These are phyloP conservation scores for Thermoascus crustaceus DNA, from an alignment of 2,329 filamentous ascomycete genomes.

Conservation along the genomic window DNA sequence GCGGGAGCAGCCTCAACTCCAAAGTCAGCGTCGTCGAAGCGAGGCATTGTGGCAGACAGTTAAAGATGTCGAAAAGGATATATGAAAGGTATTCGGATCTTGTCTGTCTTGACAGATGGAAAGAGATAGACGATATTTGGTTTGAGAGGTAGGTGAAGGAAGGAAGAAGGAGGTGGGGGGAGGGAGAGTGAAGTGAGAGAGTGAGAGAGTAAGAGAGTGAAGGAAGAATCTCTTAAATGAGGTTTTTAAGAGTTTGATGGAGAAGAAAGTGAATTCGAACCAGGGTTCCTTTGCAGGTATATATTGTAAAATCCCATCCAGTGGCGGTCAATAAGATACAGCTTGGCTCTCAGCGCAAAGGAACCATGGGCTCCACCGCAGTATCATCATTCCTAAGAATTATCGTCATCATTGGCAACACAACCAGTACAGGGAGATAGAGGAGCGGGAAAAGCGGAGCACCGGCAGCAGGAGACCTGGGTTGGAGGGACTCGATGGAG, in stretches of 20 bases:
- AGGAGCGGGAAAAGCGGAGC: conserved; percentile 7
- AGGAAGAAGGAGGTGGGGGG: conserved; percentile 5
- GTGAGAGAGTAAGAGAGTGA: too few relatives aligned
- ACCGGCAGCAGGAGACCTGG: conserved; percentile 5
- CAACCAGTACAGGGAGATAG: conserved; percentile 6
- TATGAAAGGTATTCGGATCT: neutral
- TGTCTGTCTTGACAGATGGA: neutral
- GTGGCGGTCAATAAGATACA: conserved; percentile 14
- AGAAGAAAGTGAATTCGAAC: conserved; percentile 1
- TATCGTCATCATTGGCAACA: conserved; percentile 26
- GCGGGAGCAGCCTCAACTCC: conserved; percentile 29
- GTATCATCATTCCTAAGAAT: conserved; percentile 31
- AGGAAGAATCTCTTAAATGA: too few relatives aligned
- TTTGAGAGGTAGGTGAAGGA: too few relatives aligned
- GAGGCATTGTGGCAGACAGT: conserved; percentile 45
- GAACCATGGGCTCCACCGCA: conserved; percentile 18
- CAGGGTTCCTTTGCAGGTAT: neutral
- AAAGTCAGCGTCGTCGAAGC: conserved; percentile 52
- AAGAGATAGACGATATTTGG: neutral
- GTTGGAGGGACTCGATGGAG: conserved; percentile 1
- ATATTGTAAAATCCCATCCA: conserved; percentile 4
- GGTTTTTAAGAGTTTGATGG: neutral
- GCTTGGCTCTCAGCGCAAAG: conserved; percentile 10
- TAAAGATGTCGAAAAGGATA: conserved; percentile 8
- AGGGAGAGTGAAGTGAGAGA: conserved; percentile 6